phyloP scores from a whole-genome alignment of 2,329 filamentous ascomycete genomes.

The Xylariaceae sp. region DNA sequence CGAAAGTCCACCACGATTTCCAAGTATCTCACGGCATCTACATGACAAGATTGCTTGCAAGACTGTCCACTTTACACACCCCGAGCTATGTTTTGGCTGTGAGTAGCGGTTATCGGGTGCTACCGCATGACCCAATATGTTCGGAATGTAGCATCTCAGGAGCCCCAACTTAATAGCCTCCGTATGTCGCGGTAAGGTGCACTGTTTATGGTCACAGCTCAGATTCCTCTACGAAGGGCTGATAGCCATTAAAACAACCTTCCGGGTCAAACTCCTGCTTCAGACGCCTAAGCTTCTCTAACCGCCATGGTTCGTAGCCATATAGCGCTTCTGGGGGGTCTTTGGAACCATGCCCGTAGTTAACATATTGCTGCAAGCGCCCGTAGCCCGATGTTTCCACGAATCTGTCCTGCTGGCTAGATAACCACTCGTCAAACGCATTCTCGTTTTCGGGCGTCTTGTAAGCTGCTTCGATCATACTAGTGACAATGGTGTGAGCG shows the following conservation, averaged over 20 bases:
- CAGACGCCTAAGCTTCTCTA: slow-evolving; percentile 44
- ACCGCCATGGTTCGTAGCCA: slow-evolving; percentile 47
- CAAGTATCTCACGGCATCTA: too few species aligned
- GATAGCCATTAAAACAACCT: slow-evolving; percentile 35
- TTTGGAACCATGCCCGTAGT: slow-evolving; percentile 44
- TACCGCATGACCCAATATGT: too few species aligned
- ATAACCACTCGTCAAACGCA: slow-evolving; percentile 2
- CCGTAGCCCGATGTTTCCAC: slow-evolving; percentile 30
- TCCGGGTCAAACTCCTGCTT: slow-evolving; percentile 46
- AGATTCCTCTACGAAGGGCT: background rate
- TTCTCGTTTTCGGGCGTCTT: slow-evolving; percentile 1
- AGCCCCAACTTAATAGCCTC: too few species aligned
- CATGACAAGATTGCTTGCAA: too few species aligned
- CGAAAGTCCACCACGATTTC: too few species aligned
- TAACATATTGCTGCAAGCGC: slow-evolving; percentile 40
- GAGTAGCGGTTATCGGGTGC: too few species aligned
- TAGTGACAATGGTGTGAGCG: background rate
- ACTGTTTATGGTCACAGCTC: too few species aligned
- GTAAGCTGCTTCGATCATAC: slow-evolving; percentile 7
- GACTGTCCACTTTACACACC: too few species aligned
- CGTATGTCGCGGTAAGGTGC: too few species aligned
- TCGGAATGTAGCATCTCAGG: too few species aligned
- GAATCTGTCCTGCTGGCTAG: background rate
- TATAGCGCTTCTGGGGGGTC: slow-evolving; percentile 43
- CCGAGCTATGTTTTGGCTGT: too few species aligned